phyloP scores from a whole-genome alignment of 768 basidiomycete species.

The Trametes cinnabarina region DNA sequence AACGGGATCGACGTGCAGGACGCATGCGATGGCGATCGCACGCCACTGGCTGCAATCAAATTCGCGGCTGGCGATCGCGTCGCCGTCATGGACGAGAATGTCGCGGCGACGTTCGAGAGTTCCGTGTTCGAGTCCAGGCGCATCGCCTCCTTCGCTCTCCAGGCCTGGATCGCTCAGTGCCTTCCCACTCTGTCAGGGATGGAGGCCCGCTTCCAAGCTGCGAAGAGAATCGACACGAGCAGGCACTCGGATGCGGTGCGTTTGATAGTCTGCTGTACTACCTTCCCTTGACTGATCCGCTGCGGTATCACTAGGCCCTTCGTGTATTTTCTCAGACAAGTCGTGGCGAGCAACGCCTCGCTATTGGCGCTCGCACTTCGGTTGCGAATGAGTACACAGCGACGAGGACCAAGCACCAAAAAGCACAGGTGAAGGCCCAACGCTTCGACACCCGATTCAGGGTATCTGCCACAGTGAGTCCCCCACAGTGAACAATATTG shows the following conservation, averaged over 20 bases:
- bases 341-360: slow-evolving; percentile 26
- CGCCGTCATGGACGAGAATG: slow-evolving; percentile 23
- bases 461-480: slow-evolving; percentile 11
- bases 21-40: slow-evolving; percentile 33
- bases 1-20: slow-evolving; percentile 61
- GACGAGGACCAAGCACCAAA: slow-evolving; percentile 8
- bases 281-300: neutral
- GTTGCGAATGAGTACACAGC: slow-evolving; percentile 25
- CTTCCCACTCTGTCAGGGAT: slow-evolving; percentile 41
- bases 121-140: slow-evolving; percentile 10
- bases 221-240: slow-evolving; percentile 44
- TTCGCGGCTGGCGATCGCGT: slow-evolving; percentile 22
- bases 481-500: too few species aligned
- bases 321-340: slow-evolving; percentile 17
- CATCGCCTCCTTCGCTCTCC: slow-evolving; percentile 18
- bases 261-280: neutral
- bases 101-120: slow-evolving; percentile 21
- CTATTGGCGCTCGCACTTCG: slow-evolving; percentile 28
- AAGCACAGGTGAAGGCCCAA: slow-evolving; percentile 23
- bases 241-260: slow-evolving; percentile 38
- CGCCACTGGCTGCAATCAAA: slow-evolving; percentile 41
- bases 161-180: slow-evolving; percentile 35
- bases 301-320: slow-evolving; percentile 18
- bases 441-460: slow-evolving; percentile 33
- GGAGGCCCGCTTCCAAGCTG: slow-evolving; percentile 41